Evolutionary conservation across 1,139 yeast species (phyloP), one percentile per base, ranked within the genome.

Genomic region (Lizanozyma gosingica): DNA sequence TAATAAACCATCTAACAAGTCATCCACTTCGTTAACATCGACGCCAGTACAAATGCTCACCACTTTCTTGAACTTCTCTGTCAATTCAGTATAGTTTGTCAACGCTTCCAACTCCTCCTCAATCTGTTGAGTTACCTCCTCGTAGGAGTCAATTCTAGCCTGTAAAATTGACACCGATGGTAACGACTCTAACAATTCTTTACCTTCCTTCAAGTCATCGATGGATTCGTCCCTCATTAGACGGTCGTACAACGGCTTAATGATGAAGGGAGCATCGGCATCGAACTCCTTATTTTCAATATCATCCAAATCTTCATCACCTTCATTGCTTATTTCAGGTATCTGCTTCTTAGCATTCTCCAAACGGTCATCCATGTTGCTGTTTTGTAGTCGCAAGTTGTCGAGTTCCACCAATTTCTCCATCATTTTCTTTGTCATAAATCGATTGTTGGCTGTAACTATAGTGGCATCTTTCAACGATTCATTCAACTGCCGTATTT

Each of bases 21-120:
- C 73, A 49, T 70, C 76, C 33, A 70, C 74, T 48, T 70, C 75
- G 48, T 67, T 63, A 35, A 69, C 59, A 42, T 64, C 74, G 38
- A 70, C 76, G 4, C 74, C 74, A 3, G 76, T 70, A 53, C 76
- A 70, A 40, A 67, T 66, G 50, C 74, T 68, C 29, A 70, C 76
- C 37, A 70, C 75, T 51, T 69, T 69, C 49, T 70, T 70, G 52
- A 70, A 70, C 49, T 70, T 70, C 16, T 69, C 57, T 4, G 75
- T 67, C 42, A 70, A 59, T 43, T 59, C 64, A 41, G 65, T 62
- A 50, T 70, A 70, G 50, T 69, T 70, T 36, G 55, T 51, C 45
- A 70, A 54, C n/a, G 47, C 44, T 18, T 49, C 52, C 43, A 70
- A 56, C 47, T 70, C 73, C 6, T 43, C 43, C 41, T 65, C 66